Conservation (phyloP, 371 early-diverging fungal species). For the Rhizopus delemar region DNA sequence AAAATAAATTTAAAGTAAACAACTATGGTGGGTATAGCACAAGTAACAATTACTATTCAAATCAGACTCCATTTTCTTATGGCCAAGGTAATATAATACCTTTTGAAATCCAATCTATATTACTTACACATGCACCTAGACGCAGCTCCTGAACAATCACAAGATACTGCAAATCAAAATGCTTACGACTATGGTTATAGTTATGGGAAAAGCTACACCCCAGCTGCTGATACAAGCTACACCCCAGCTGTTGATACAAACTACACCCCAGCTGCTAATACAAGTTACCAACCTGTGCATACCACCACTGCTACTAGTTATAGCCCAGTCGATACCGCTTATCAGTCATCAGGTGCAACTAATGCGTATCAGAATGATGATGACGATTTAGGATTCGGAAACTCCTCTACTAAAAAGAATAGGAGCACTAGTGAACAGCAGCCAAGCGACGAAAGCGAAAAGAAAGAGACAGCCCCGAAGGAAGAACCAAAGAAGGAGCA, state of each 20-base stretch:
- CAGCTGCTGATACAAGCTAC: slow-evolving; percentile 15
- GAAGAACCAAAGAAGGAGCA: slow-evolving; percentile 27
- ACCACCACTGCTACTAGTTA: slow-evolving; percentile 10
- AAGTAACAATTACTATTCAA: not conserved
- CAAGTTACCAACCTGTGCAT: not conserved
- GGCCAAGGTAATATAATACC: not conserved
- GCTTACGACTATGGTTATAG: slow-evolving; percentile 23
- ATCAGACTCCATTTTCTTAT: not conserved
- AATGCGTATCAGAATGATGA: slow-evolving; percentile 33
- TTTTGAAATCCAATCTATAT: not conserved
- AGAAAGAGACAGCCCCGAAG: slow-evolving; percentile 18
- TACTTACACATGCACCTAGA: slow-evolving; percentile 16
- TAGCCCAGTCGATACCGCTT: slow-evolving; percentile 13
- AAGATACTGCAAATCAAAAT: slow-evolving; percentile 11
- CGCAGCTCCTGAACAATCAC: slow-evolving; percentile 1
- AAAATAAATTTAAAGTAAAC: not conserved
- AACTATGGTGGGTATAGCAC: slow-evolving; percentile 1
- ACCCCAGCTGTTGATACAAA: slow-evolving; percentile 21
- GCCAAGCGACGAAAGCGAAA: slow-evolving; percentile 5
- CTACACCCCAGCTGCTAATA: slow-evolving; percentile 19
- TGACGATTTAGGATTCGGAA: slow-evolving; percentile 63
- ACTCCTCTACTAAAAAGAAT: slow-evolving; percentile 32
- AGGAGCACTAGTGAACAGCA: not conserved
- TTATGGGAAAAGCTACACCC: slow-evolving; percentile 13
- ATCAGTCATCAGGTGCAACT: slow-evolving; percentile 9